Evolutionary conservation across 1,284 basidiomycete species (phyloP), one percentile per base, ranked within the genome.

Genomic region (Athelia psychrophila): DNA sequence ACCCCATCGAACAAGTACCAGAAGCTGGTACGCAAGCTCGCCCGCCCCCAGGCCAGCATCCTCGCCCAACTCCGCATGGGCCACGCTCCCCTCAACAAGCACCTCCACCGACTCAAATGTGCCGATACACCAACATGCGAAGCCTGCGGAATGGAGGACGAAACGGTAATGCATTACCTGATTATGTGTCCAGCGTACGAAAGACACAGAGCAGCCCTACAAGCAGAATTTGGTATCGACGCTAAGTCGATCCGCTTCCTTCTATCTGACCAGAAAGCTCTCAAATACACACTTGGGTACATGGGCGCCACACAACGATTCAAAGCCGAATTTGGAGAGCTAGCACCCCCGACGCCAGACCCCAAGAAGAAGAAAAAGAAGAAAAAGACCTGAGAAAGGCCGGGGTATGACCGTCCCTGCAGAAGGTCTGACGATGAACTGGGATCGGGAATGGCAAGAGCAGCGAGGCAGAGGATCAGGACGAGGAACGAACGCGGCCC

Each of bases 11-110:
- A 35, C 18, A 12, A 18, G 3, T 57, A 52, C 51, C 18, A 42
- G 2, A 35, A 47, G 10, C 15, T 54, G 38, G 36, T 48, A 12
- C 36, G n/a, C 15, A 25, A 18, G 2, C 30, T 55, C 3, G 47
- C 59, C 1, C 50, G 53, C 13, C 33, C 23, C 18, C 52, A 50
- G 3, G 55, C 55, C 19, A 55, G 54, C 20, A 27, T 63, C 2
- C 49, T 63, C 2, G 33, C 52, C 10, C 61, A 63, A 33, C 58
- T 63, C 3, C 57, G 1, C 57, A 62, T n/a, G n/a, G n/a, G n/a
- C n/a, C n/a, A n/a, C n/a, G n/a, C n/a, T n/a, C n/a, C n/a, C n/a
- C n/a, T n/a, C 9, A 56, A 56, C 22, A 48, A 53, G 15, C 51
- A 61, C 53, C 51, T 63, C 2, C 50, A 58, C 51, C 48, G 52